These are phyloP conservation scores for Spathaspora sp. DNA, from an alignment of 1,139 yeast genomes.

Conservation along the genomic window DNA sequence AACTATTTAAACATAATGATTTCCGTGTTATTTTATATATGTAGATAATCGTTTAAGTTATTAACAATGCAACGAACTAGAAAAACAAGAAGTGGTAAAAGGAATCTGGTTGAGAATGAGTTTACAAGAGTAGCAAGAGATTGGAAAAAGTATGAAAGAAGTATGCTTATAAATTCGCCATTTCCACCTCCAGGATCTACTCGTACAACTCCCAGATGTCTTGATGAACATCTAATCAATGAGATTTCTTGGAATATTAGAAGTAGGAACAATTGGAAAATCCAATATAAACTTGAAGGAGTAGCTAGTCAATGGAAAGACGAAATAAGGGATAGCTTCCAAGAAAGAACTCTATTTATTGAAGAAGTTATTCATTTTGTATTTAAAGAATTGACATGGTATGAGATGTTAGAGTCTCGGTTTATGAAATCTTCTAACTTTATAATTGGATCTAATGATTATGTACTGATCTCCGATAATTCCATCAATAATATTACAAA, in stretches of 20 bases:
- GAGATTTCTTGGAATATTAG: constrained; percentile 25
- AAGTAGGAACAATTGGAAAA: constrained; percentile 32
- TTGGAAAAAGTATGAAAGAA: no score
- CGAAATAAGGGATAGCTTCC: constrained; percentile 23
- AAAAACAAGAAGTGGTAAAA: no score
- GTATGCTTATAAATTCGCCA: background rate
- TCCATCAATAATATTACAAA: no score
- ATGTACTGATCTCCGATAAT: no score
- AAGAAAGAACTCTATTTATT: constrained; percentile 13
- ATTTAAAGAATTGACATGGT: constrained; percentile 31
- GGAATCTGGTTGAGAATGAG: no score
- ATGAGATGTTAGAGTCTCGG: constrained; percentile 17
- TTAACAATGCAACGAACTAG: no score
- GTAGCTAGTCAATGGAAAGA: constrained; percentile 31
- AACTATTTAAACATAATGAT: no score
- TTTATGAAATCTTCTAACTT: no score
- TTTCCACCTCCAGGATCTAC: background rate
- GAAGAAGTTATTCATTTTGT: constrained; percentile 25
- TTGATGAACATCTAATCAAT: constrained; percentile 28
- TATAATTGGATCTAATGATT: no score
- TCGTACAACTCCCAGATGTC: constrained; percentile 13
- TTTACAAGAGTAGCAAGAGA: no score
- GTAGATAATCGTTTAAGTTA: no score
- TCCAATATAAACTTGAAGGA: constrained; percentile 25
- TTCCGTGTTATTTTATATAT: no score